phyloP scores from a whole-genome alignment of 345 rosid genomes.

The Citrus mangshanensis region DNA sequence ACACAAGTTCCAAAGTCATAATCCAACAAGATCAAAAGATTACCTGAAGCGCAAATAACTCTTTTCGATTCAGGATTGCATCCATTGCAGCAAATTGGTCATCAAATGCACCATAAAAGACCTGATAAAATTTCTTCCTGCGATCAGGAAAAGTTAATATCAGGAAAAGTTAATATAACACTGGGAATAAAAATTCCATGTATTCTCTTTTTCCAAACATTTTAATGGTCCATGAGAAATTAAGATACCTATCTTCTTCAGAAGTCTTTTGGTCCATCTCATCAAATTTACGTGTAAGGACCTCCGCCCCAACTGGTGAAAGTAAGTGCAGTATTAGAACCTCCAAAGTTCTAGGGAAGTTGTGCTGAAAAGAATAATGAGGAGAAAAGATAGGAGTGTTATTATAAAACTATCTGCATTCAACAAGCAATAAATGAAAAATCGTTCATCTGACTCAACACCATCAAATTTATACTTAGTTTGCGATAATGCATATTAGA shows the following conservation, averaged over 20 bases:
- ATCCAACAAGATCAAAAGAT: conserved; percentile 8
- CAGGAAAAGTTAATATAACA: conserved; percentile 15
- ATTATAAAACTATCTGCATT: background rate
- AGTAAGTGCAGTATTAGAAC: conserved; percentile 78
- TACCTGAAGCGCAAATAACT: conserved; percentile 75
- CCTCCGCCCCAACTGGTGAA: conserved; percentile 82
- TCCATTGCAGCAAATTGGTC: conserved; percentile 91
- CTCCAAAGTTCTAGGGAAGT: conserved; percentile 89
- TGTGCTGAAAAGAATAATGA: conserved; percentile 46
- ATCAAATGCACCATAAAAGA: conserved; percentile 73
- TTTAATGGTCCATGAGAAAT: background rate
- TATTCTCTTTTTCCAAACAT: conserved; percentile 7
- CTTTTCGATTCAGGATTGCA: conserved; percentile 70
- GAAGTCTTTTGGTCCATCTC: conserved; percentile 58
- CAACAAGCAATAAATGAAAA: background rate
- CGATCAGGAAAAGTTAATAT: conserved; percentile 18
- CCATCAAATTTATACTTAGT: background rate
- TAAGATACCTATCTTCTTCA: conserved; percentile 60
- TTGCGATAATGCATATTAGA: background rate
- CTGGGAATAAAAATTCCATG: conserved; percentile 7
- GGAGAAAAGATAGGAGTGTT: background rate
- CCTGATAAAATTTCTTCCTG: conserved; percentile 76
- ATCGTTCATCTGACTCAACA: conserved; percentile 1
- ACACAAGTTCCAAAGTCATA: background rate
- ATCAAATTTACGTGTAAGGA: conserved; percentile 76